These are phyloP conservation scores for Leishmania guyanensis DNA, from an alignment of 208 protist genomes.

Conservation along the genomic window DNA sequence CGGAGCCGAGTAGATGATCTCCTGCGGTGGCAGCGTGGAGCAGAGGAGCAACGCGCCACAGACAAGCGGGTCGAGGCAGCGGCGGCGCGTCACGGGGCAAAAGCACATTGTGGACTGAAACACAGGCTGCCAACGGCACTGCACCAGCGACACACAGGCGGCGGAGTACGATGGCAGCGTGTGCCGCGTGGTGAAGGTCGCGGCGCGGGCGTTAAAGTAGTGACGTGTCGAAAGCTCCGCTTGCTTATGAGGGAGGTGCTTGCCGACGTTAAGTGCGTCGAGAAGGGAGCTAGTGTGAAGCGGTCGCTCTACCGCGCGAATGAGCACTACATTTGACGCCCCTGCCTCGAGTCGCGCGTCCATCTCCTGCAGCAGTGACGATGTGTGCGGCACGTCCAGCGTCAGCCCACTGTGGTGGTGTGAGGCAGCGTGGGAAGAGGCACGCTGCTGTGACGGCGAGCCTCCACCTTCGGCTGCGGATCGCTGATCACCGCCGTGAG, in stretches of 20 bases:
- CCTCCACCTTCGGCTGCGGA: background rate
- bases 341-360: conserved; percentile 16
- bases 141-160: conserved; percentile 29
- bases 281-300: conserved; percentile 12
- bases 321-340: conserved; percentile 21
- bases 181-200: conserved; percentile 20
- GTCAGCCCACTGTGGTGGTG: conserved; percentile 38
- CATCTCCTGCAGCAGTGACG: conserved; percentile 39
- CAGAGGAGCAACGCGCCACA: conserved; percentile 34
- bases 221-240: conserved; percentile 22
- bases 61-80: conserved; percentile 72
- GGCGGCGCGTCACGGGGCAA: conserved; percentile 76
- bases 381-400: conserved; percentile 64
- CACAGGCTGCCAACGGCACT: conserved; percentile 44
- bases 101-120: conserved; percentile 83
- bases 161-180: background rate
- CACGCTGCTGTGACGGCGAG: conserved; percentile 14
- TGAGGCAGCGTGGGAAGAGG: background rate
- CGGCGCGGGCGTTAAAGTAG: conserved; percentile 28
- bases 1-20: conserved; percentile 3
- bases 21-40: conserved; percentile 11
- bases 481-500: conserved; percentile 8
- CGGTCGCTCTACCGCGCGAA: conserved; percentile 12
- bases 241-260: background rate
- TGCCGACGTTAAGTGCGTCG: conserved; percentile 6